Conservation (phyloP, 306 rosid genomes). For the Quercus robur region DNA sequence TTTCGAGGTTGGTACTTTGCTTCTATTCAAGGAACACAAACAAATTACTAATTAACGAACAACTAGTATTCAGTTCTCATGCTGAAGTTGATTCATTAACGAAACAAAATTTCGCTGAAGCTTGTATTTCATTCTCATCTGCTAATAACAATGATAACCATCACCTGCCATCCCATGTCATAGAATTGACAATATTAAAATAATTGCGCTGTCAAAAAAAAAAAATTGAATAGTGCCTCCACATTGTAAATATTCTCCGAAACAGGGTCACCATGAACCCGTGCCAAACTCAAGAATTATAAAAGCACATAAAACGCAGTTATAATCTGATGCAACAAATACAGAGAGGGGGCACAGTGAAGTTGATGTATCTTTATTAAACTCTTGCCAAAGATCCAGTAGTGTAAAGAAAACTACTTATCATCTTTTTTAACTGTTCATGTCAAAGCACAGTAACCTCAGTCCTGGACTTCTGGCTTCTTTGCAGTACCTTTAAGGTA, state of each 20-base stretch:
- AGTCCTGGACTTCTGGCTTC: slow-evolving; percentile 91
- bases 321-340: neutral
- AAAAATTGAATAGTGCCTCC: neutral
- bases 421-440: slow-evolving; percentile 12
- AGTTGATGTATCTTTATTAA: neutral
- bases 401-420: neutral
- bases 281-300: neutral
- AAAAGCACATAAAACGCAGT: neutral
- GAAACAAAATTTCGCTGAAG: no score
- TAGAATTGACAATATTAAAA: neutral
- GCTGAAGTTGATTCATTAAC: no score
- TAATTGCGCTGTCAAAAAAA: neutral
- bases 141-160: neutral
- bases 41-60: no score
- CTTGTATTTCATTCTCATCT: no score
- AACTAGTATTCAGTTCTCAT: no score
- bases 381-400: slow-evolving; percentile 5
- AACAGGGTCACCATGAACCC: neutral
- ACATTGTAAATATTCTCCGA: neutral
- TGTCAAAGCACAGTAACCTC: slow-evolving; percentile 20
- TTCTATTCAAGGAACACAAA: no score
- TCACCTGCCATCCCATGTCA: neutral
- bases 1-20: no score
- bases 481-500: slow-evolving; percentile 72
- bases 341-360: neutral